phyloP scores from a whole-genome alignment of 2,329 filamentous ascomycete genomes.

The Aphanocladium album region DNA sequence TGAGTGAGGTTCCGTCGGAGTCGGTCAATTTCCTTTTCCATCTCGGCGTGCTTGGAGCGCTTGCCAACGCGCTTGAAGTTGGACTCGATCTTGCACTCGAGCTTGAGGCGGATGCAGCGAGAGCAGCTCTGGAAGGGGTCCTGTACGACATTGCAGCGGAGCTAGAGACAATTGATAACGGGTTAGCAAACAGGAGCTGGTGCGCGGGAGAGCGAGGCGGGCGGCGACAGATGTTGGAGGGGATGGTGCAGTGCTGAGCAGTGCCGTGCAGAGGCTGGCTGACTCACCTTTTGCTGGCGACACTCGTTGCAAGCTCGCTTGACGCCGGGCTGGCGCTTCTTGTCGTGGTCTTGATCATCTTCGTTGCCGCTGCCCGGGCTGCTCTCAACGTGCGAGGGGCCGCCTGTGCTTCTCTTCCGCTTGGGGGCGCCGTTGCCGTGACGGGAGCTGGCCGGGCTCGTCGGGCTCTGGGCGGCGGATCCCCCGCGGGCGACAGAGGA shows the following conservation, averaged over 20 bases:
- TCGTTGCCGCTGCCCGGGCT: conserved; percentile 58
- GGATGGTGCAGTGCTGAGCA: background rate
- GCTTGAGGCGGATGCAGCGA: conserved; percentile 71
- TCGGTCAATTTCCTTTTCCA: conserved; percentile 76
- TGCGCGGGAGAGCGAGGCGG: background rate
- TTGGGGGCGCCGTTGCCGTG: conserved; percentile 47
- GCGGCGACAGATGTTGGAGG: background rate
- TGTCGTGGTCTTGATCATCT: conserved; percentile 52
- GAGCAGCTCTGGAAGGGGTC: conserved; percentile 74
- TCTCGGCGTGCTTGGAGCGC: conserved; percentile 76
- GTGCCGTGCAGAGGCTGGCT: background rate
- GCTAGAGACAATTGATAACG: conserved; percentile 37
- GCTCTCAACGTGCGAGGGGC: conserved; percentile 48
- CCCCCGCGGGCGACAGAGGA: conserved; percentile 39
- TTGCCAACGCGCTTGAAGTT: conserved; percentile 84
- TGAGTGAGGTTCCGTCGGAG: conserved; percentile 57
- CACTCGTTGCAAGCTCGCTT: conserved; percentile 84
- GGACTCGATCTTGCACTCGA: conserved; percentile 80
- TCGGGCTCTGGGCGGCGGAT: conserved; percentile 48
- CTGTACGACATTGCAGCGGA: conserved; percentile 79
- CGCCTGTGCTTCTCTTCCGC: conserved; percentile 53
- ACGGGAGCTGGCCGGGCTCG: conserved; percentile 50
- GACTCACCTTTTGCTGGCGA: conserved; percentile 74
- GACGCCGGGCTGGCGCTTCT: conserved; percentile 61
- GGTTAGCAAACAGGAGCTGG: conserved; percentile 1